phyloP scores from a whole-genome alignment of 2,329 filamentous ascomycete species.

The Magnaporthales sp. region DNA sequence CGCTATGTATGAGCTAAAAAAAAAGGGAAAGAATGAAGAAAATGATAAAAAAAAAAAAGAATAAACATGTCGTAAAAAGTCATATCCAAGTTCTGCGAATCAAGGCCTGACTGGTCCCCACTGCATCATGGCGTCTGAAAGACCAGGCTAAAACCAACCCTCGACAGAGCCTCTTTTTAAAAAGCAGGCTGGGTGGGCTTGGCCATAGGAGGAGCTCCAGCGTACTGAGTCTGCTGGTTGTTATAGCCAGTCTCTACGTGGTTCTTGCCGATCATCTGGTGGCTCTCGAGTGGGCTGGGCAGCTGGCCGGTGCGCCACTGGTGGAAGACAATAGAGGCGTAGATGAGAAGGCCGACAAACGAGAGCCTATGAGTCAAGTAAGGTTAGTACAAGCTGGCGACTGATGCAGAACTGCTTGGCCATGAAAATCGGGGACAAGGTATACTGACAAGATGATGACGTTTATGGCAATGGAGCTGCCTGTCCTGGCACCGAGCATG shows the following conservation, averaged over 20 bases:
- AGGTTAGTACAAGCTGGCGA: too few relatives aligned
- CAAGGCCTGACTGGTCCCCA: background rate
- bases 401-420: background rate
- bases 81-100: background rate
- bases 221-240: background rate
- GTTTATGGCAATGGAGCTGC: conserved; percentile 11
- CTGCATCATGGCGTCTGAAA: too few relatives aligned
- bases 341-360: conserved; percentile 23
- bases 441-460: conserved; percentile 19
- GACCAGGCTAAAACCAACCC: background rate
- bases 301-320: background rate
- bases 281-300: background rate
- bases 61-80: background rate
- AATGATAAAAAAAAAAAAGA: background rate
- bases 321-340: conserved; percentile 18
- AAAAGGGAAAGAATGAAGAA: background rate
- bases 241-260: background rate
- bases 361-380: conserved; percentile 16
- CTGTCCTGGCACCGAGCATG: conserved; percentile 13
- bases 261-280: background rate
- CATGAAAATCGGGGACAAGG: background rate
- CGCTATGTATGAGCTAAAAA: background rate
- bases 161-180: background rate
- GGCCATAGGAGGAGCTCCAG: background rate
- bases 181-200: background rate